Base-by-base conservation (phyloP, 2,329 filamentous ascomycete species). In the Fusarium odoratissimum region DNA sequence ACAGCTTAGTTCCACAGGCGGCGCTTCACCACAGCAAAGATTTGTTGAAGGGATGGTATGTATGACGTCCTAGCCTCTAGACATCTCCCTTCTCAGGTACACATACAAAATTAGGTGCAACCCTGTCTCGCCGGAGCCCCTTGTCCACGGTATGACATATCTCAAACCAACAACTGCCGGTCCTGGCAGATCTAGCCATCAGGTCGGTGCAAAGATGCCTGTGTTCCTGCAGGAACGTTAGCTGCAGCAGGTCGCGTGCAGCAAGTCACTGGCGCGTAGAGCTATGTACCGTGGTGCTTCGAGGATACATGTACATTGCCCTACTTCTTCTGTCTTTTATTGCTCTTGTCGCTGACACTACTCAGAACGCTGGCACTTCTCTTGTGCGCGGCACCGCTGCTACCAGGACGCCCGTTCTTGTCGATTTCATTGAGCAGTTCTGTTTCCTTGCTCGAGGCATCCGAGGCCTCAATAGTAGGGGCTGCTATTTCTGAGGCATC, bases 331-430 rank as follows among this genome's bases (percentile, higher is more conserved):
- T 87, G 86, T 67, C 88, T 83, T 79, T 90, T 90, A 7, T 82
- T 77, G 73, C 86, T 89, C 81, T 89, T 89, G 67, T 94, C 91
- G 79, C 92, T 94, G 10, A 84, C 84, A 21, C 86, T 84, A 80
- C 93, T 95, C 59, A 97, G 80, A 37, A 95, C 93, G 80, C 94
- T 97, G 3, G 93, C 93, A 79, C 94, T 96, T 66, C 94, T 89
- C 84, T 97, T 97, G 72, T 92, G 91, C 1, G 82, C 75, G 13
- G 79, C 80, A 45, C 82, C 79, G 69, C 84, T 85, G 69, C 82
- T 84, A 19, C 78, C 79, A 4, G 82, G 83, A 48, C 82, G 77
- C 16, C 61, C 66, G 21, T 71, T 75, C 71, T 76, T 83, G 41
- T 79, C 80, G n/a, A 77, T 65, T 35, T 75, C 72, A 12, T 38